phyloP scores from a whole-genome alignment of 2,329 filamentous ascomycete genomes.

The Beauveria sp. region DNA sequence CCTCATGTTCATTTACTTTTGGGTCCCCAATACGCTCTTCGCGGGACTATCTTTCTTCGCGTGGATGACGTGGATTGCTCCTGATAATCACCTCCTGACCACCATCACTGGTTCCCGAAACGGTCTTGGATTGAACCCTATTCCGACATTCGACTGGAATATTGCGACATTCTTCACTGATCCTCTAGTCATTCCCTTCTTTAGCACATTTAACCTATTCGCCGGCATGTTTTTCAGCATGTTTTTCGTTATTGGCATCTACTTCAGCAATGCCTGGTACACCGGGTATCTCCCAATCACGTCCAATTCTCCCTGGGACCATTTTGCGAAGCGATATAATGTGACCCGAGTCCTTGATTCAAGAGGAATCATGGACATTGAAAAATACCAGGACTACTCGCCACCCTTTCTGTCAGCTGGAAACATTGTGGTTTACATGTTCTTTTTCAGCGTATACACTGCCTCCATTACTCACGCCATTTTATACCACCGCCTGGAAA shows the following conservation, averaged over 20 bases:
- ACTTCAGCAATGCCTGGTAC: conserved; percentile 35
- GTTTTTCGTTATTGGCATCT: conserved; percentile 32
- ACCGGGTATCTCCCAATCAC: conserved; percentile 40
- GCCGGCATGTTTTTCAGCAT: conserved; percentile 27
- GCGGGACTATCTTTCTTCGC: conserved; percentile 37
- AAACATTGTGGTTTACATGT: conserved; percentile 24
- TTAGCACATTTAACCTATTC: conserved; percentile 31
- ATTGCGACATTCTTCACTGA: conserved; percentile 22
- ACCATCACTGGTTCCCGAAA: conserved; percentile 28
- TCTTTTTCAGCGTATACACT: conserved; percentile 22
- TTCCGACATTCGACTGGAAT: conserved; percentile 35
- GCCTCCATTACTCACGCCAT: conserved; percentile 21
- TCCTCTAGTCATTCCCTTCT: conserved; percentile 28
- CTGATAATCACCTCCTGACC: conserved; percentile 28
- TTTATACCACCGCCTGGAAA: conserved; percentile 24
- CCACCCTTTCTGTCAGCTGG: conserved; percentile 27
- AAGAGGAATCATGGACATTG: conserved; percentile 29
- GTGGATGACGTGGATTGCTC: conserved; percentile 45
- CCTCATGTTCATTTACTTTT: conserved; percentile 44
- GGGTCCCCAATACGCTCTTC: conserved; percentile 44
- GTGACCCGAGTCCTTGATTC: conserved; percentile 26
- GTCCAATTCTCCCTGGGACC: conserved; percentile 33
- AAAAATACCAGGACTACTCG: conserved; percentile 34
- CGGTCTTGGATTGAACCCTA: conserved; percentile 30
- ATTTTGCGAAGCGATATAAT: conserved; percentile 31